phyloP scores from a whole-genome alignment of 108 stramenopile species.

The Nannochloropsis salina region DNA sequence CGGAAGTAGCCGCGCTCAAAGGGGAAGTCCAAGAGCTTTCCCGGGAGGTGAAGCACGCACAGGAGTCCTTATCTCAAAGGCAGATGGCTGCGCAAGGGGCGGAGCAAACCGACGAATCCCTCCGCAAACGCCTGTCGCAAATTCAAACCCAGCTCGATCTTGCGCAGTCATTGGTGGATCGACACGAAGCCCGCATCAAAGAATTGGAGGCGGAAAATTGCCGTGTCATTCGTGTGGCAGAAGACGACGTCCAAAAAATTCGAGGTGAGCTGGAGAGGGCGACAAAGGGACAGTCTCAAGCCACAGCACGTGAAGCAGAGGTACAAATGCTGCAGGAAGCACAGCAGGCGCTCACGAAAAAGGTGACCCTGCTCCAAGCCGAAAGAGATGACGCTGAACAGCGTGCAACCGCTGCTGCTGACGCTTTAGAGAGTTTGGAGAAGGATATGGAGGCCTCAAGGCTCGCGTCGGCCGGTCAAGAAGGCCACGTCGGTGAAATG shows the following conservation, averaged over 20 bases:
- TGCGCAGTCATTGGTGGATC: neutral
- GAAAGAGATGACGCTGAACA: constrained; percentile 16
- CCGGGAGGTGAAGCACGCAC: neutral
- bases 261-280: constrained; percentile 26
- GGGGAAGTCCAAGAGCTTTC: neutral
- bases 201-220: neutral
- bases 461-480: neutral
- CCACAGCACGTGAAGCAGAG: constrained; percentile 24
- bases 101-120: neutral
- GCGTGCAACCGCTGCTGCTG: neutral
- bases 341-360: constrained; percentile 21
- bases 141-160: neutral
- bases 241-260: neutral
- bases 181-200: neutral
- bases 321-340: constrained; percentile 33
- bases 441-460: neutral
- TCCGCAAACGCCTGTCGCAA: constrained; percentile 5
- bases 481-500: constrained; percentile 5
- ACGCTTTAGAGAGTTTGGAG: neutral
- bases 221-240: neutral
- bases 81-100: neutral
- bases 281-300: constrained; percentile 4
- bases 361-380: constrained; percentile 18
- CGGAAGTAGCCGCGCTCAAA: neutral
- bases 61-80: neutral